Evolutionary conservation across 441 rosid species (phyloP).

Genomic region (Pelargonium myrrhifolium): DNA sequence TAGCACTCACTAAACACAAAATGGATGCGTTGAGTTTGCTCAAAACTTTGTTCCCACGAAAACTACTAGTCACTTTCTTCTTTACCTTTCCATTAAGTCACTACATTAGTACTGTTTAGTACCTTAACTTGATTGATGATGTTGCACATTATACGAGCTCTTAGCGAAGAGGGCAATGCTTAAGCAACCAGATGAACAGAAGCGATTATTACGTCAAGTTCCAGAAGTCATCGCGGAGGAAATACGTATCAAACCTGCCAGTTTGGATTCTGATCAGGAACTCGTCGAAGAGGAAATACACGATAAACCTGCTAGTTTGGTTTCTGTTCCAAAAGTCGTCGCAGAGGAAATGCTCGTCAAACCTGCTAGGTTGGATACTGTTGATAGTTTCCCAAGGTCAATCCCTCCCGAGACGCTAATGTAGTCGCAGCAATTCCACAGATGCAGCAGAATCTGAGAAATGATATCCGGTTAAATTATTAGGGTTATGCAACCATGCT

Average conservation of each 20-base stretch:
- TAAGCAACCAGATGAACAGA: conserved; percentile 33
- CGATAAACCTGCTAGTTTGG: conserved; percentile 11
- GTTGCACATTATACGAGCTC: conserved; percentile 23
- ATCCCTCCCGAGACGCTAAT: no score
- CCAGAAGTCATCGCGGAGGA: conserved; percentile 34
- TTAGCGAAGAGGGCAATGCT: conserved; percentile 39
- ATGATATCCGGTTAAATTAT: no score
- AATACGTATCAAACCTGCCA: conserved; percentile 13
- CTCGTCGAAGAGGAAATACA: conserved; percentile 27
- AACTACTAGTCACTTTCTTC: no score
- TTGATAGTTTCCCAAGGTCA: neutral
- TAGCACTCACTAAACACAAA: neutral
- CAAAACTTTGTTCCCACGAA: neutral
- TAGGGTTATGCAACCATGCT: no score
- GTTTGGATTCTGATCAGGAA: conserved; percentile 18
- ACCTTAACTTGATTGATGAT: conserved; percentile 31
- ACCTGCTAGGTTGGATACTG: conserved; percentile 4
- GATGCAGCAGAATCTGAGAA: no score
- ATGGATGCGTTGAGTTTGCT: no score
- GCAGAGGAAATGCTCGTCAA: conserved; percentile 22
- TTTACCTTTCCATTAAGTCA: neutral
- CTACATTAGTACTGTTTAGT: neutral
- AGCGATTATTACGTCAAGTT: conserved; percentile 23
- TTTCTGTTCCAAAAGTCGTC: conserved; percentile 34
- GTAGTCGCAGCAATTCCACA: no score